Evolutionary conservation across 2,329 filamentous ascomycete genomes (phyloP).

Genomic region (Fusarium poae): DNA sequence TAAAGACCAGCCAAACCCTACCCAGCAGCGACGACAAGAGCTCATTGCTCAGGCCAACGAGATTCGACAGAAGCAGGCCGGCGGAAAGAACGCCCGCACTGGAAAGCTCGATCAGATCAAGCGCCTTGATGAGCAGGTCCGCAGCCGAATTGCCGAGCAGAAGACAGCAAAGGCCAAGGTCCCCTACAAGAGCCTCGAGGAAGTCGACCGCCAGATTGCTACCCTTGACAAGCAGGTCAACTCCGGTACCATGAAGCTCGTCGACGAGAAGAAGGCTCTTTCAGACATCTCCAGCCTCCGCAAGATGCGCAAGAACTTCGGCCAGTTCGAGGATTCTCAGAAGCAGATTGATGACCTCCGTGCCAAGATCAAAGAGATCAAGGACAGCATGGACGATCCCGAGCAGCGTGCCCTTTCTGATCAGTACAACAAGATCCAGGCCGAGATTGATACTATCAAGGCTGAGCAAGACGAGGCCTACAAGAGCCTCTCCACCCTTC

Average conservation of each 20-base stretch:
- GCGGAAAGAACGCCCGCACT: conserved; percentile 84
- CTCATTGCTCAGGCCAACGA: conserved; percentile 84
- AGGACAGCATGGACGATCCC: conserved; percentile 90
- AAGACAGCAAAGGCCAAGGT: conserved; percentile 86
- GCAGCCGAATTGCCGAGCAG: conserved; percentile 85
- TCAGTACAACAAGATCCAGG: conserved; percentile 85
- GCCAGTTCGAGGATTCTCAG: conserved; percentile 84
- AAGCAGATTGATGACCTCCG: conserved; percentile 91
- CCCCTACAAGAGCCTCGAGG: conserved; percentile 87
- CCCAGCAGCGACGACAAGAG: conserved; percentile 86
- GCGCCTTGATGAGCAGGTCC: conserved; percentile 88
- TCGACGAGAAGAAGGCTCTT: conserved; percentile 96
- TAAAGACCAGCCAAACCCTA: conserved; percentile 83
- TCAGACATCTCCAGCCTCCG: conserved; percentile 84
- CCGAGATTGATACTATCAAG: conserved; percentile 90
- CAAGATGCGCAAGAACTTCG: conserved; percentile 93
- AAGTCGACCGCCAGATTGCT: conserved; percentile 86
- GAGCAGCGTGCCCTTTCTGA: conserved; percentile 90
- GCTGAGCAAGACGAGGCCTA: conserved; percentile 90
- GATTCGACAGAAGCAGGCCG: conserved; percentile 89
- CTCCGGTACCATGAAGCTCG: conserved; percentile 90
- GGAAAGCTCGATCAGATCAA: conserved; percentile 91
- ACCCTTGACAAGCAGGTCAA: conserved; percentile 88
- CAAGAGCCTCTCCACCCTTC: conserved; percentile 86
- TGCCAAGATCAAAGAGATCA: conserved; percentile 87